phyloP scores from a whole-genome alignment of 176 grass and related monocot species.

The Tillandsia fasciculata region DNA sequence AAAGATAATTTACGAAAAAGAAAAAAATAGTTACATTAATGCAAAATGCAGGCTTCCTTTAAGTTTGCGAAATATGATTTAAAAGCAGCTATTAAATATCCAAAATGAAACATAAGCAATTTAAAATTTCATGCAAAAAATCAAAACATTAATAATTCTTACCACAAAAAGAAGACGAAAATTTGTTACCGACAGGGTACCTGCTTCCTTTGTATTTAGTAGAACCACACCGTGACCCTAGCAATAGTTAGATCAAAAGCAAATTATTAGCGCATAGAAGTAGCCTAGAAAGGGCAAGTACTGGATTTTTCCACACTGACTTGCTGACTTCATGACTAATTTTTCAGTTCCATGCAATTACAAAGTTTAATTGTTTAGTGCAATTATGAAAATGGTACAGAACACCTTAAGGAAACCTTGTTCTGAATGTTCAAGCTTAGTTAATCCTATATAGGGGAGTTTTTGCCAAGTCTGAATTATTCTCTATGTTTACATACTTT shows the following conservation, averaged over 20 bases:
- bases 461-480: no score
- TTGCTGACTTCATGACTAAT: neutral
- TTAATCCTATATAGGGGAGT: no score
- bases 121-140: neutral
- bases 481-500: no score
- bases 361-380: neutral
- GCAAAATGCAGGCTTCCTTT: neutral
- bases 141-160: slow-evolving; percentile 14
- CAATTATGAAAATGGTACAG: neutral
- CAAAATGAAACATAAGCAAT: neutral
- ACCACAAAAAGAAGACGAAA: slow-evolving; percentile 87
- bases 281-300: neutral
- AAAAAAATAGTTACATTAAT: neutral
- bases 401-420: no score
- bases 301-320: neutral
- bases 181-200: slow-evolving; percentile 73
- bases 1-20: neutral
- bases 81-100: no score
- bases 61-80: no score
- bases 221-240: slow-evolving; percentile 58
- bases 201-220: slow-evolving; percentile 53
- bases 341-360: neutral
- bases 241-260: slow-evolving; percentile 14
- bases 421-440: no score
- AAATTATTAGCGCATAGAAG: neutral